Percentiles rank a stretch among this genome's conserved stretches.
These are phyloP conservation scores for Wickerhamiella azymoides DNA, from an alignment of 805 yeast species.

Conservation along the genomic window DNA sequence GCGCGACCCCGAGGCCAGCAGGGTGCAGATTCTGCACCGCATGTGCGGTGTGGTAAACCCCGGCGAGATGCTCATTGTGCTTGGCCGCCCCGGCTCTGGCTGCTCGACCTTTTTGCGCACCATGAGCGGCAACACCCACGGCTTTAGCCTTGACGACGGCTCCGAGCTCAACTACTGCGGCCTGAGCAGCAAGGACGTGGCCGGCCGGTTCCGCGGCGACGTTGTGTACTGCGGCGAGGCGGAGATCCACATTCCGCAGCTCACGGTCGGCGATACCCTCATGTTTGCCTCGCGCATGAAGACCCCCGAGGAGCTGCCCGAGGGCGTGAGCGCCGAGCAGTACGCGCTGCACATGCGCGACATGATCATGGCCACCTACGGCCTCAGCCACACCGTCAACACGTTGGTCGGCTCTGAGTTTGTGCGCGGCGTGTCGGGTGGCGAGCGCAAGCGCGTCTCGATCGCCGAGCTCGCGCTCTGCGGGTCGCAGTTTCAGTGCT, in stretches of 20 bases:
- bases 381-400: slow-evolving; percentile 44
- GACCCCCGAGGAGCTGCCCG: slow-evolving; percentile 43
- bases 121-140: slow-evolving; percentile 42
- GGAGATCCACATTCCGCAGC: slow-evolving; percentile 63
- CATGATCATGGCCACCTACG: slow-evolving; percentile 40
- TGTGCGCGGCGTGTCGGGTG: slow-evolving; percentile 68
- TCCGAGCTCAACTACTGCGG: slow-evolving; percentile 45
- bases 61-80: slow-evolving; percentile 57
- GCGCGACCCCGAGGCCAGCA: background rate
- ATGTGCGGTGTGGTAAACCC: slow-evolving; percentile 35
- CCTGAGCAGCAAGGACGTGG: slow-evolving; percentile 43
- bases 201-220: slow-evolving; percentile 40
- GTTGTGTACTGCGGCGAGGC: slow-evolving; percentile 31
- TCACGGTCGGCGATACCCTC: slow-evolving; percentile 62
- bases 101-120: slow-evolving; percentile 58
- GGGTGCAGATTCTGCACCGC: slow-evolving; percentile 16
- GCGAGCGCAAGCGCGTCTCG: slow-evolving; percentile 75
- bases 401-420: slow-evolving; percentile 50
- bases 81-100: slow-evolving; percentile 72
- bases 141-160: slow-evolving; percentile 38
- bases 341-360: slow-evolving; percentile 38
- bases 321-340: slow-evolving; percentile 33
- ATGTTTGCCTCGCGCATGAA: slow-evolving; percentile 56
- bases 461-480: slow-evolving; percentile 63
- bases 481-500: slow-evolving; percentile 50